Evolutionary conservation across 2,329 filamentous ascomycete genomes (phyloP).

Genomic region (Parastagonospora nodorum): DNA sequence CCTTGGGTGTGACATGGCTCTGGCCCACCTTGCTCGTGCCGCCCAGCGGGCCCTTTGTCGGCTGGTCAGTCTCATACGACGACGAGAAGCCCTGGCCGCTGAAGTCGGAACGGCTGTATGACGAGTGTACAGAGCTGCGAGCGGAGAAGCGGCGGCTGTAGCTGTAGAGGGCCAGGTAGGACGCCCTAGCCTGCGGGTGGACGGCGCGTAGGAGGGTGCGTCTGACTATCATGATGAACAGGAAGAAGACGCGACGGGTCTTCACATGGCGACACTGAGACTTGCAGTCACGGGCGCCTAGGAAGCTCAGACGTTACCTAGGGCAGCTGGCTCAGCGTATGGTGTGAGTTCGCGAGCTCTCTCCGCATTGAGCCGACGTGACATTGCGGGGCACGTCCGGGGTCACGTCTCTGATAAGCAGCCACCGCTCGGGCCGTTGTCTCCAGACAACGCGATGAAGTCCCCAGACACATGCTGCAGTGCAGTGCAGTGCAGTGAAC

Average conservation of each 20-base stretch:
- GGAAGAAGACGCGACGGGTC: slow-evolving; percentile 5
- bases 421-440: slow-evolving; percentile 8
- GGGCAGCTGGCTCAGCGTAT: not conserved
- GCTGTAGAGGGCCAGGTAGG: slow-evolving; percentile 45
- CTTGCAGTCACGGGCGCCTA: slow-evolving; percentile 13
- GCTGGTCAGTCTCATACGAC: slow-evolving; percentile 66
- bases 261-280: slow-evolving; percentile 22
- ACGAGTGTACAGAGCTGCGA: slow-evolving; percentile 45
- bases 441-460: not conserved
- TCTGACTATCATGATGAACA: slow-evolving; percentile 27
- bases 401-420: slow-evolving; percentile 14
- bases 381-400: slow-evolving; percentile 18
- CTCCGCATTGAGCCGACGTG: slow-evolving; percentile 30
- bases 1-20: slow-evolving; percentile 64
- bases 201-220: slow-evolving; percentile 33
- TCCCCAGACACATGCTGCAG: not conserved
- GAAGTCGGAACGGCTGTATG: slow-evolving; percentile 67
- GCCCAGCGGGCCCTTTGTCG: slow-evolving; percentile 67
- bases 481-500: not conserved
- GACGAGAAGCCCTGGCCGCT: slow-evolving; percentile 65
- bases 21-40: slow-evolving; percentile 63
- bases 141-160: slow-evolving; percentile 42
- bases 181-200: slow-evolving; percentile 48
- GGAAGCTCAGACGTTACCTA: slow-evolving; percentile 9
- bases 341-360: slow-evolving; percentile 19